Conservation (phyloP, 2,329 filamentous ascomycete species). For the Phialophora verrucosa region DNA sequence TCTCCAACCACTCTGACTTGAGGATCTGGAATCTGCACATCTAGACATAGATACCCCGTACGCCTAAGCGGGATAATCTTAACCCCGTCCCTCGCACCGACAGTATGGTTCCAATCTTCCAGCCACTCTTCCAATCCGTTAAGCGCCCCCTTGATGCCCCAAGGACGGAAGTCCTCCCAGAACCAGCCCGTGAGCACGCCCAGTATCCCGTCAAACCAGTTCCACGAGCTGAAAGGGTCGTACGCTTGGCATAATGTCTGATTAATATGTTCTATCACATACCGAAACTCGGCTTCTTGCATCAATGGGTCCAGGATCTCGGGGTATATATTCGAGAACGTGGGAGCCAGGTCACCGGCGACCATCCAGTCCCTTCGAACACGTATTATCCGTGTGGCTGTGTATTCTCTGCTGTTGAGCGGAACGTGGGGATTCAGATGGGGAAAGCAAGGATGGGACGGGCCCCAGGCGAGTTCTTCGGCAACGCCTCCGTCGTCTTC, state of each 20-base stretch:
- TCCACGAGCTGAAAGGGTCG: constrained; percentile 75
- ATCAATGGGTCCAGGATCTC: constrained; percentile 91
- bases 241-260: constrained; percentile 76
- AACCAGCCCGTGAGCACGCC: constrained; percentile 88
- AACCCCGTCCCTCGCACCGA: constrained; percentile 65
- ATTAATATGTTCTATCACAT: constrained; percentile 82
- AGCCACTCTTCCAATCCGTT: constrained; percentile 78
- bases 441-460: constrained; percentile 90
- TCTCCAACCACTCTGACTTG: constrained; percentile 53
- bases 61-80: constrained; percentile 77
- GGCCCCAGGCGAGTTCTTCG: constrained; percentile 84
- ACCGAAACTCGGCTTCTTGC: constrained; percentile 83
- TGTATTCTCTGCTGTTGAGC: constrained; percentile 72
- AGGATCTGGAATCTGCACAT: constrained; percentile 59
- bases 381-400: constrained; percentile 84
- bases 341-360: constrained; percentile 85
- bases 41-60: constrained; percentile 80
- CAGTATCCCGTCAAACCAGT: constrained; percentile 78
- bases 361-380: constrained; percentile 91
- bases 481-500: constrained; percentile 65
- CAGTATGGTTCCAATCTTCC: constrained; percentile 80
- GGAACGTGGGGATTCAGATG: constrained; percentile 93
- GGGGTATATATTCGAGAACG: constrained; percentile 93
- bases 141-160: constrained; percentile 70
- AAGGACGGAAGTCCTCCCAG: constrained; percentile 85